A percentile compares a stretch with the other conserved stretches of the same genome.
These are phyloP conservation scores for Ceratobasidium sp. DNA, from an alignment of 1,284 basidiomycete species.

Conservation along the genomic window DNA sequence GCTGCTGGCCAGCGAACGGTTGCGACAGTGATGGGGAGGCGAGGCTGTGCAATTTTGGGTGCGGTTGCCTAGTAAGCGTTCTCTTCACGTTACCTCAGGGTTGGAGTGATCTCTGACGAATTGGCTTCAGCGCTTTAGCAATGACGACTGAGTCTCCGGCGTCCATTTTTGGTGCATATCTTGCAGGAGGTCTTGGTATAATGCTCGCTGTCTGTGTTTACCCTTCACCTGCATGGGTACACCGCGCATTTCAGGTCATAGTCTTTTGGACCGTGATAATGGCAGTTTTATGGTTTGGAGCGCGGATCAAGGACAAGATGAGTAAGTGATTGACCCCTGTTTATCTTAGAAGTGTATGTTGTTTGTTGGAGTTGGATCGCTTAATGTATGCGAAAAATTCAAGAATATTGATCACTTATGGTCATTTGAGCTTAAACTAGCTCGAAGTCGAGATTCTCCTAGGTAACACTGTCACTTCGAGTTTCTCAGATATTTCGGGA, in stretches of 20 bases:
- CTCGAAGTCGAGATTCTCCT: background rate
- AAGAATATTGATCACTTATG: too few relatives aligned
- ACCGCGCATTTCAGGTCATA: conserved; percentile 46
- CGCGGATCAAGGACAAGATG: conserved; percentile 15
- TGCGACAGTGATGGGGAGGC: conserved; percentile 50
- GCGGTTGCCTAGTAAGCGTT: conserved; percentile 51
- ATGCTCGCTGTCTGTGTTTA: conserved; percentile 37
- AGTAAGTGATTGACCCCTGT: background rate
- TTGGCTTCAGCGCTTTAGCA: conserved; percentile 23
- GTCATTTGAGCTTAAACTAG: too few relatives aligned
- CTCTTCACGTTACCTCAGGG: background rate
- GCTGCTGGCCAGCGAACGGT: conserved; percentile 52
- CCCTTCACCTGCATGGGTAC: conserved; percentile 39
- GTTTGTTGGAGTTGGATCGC: background rate
- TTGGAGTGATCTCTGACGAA: background rate
- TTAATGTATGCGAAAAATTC: background rate
- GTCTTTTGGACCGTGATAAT: conserved; percentile 47
- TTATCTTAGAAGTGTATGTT: background rate
- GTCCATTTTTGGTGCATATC: conserved; percentile 41
- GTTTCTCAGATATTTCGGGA: background rate
- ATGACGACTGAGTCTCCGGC: conserved; percentile 13
- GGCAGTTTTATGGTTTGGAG: conserved; percentile 48
- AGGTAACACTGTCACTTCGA: background rate
- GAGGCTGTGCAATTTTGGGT: conserved; percentile 49
- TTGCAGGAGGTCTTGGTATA: conserved; percentile 26